Percentiles rank a stretch among this genome's conserved stretches.
Evolutionary conservation across 2,329 filamentous ascomycete species (phyloP).

Genomic region (Simplicillium aogashimaense): DNA sequence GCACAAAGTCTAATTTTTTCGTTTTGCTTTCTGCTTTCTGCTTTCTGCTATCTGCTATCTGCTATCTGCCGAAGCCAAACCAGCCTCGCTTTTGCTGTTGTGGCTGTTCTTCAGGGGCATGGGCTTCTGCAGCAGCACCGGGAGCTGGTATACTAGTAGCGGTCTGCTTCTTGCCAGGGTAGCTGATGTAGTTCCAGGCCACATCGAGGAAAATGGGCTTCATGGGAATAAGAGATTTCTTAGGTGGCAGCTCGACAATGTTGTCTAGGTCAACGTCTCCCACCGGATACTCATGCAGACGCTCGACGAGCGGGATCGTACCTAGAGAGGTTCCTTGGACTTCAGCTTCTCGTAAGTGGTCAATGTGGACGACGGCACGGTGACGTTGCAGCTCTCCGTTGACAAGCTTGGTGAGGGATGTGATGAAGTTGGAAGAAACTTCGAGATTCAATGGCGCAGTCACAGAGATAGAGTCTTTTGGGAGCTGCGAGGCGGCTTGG

Average conservation of each 20-base stretch:
- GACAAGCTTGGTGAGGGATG: slow-evolving; percentile 52
- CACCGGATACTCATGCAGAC: slow-evolving; percentile 64
- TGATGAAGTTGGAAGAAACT: slow-evolving; percentile 48
- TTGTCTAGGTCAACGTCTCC: slow-evolving; percentile 65
- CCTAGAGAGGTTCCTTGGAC: slow-evolving; percentile 24
- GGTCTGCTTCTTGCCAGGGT: slow-evolving; percentile 53
- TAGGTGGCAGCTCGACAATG: slow-evolving; percentile 79
- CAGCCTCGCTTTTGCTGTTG: slow-evolving; percentile 58
- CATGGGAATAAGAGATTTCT: slow-evolving; percentile 71
- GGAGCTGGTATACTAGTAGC: slow-evolving; percentile 8
- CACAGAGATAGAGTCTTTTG: slow-evolving; percentile 18
- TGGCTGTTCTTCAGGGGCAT: slow-evolving; percentile 17
- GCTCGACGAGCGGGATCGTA: slow-evolving; percentile 56
- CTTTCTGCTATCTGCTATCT: no score
- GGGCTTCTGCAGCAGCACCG: slow-evolving; percentile 5
- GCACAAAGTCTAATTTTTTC: no score
- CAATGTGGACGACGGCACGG: slow-evolving; percentile 77
- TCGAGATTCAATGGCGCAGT: slow-evolving; percentile 55
- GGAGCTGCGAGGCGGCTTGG: slow-evolving; percentile 38
- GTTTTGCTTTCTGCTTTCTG: no score
- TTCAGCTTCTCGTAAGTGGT: slow-evolving; percentile 47
- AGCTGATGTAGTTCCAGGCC: slow-evolving; percentile 95
- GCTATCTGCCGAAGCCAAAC: slow-evolving; percentile 61
- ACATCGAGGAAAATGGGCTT: slow-evolving; percentile 96
- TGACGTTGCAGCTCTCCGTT: slow-evolving; percentile 67